Percentiles rank a stretch among this genome's conserved stretches.
Conservation (phyloP, 225 moss, liverwort and hornwort species). For the Pleurozium schreberi region DNA sequence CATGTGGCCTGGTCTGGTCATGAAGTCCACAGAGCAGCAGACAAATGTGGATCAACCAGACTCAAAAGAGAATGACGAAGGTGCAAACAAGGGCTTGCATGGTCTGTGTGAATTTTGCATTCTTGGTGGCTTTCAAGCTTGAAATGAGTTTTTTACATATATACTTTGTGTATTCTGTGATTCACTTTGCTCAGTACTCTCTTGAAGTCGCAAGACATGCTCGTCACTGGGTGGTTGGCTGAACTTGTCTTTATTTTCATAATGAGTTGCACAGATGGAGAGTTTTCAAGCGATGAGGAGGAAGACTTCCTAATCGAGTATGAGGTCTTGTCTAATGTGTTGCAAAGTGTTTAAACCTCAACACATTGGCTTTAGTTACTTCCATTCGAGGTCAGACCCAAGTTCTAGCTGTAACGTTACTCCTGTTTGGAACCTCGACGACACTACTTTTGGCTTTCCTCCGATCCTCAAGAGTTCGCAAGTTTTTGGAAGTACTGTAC, state of each 20-base stretch:
- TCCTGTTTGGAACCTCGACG: neutral
- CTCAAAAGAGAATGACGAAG: slow-evolving; percentile 31
- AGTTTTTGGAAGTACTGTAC: too few relatives aligned
- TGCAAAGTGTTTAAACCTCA: neutral
- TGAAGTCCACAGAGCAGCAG: slow-evolving; percentile 57
- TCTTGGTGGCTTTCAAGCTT: neutral
- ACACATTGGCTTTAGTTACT: neutral
- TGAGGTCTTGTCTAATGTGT: slow-evolving; percentile 80
- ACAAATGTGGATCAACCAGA: slow-evolving; percentile 18
- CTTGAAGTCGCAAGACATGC: neutral
- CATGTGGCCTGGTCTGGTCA: slow-evolving; percentile 92
- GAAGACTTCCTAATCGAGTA: slow-evolving; percentile 87
- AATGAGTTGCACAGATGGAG: neutral
- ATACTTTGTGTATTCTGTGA: neutral
- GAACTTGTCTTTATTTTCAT: neutral
- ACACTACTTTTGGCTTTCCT: too few relatives aligned
- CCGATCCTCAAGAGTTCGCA: too few relatives aligned
- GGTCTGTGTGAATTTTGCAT: neutral
- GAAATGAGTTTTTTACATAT: neutral
- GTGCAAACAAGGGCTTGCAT: slow-evolving; percentile 6
- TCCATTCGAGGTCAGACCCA: too few relatives aligned
- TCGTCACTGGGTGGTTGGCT: neutral
- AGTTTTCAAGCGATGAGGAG: slow-evolving; percentile 70
- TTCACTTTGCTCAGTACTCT: neutral
- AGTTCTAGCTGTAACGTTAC: neutral